Evolutionary conservation across 1,284 basidiomycete genomes (phyloP), one percentile per base, ranked within the genome.

Genomic region (Trichosporon sp.): DNA sequence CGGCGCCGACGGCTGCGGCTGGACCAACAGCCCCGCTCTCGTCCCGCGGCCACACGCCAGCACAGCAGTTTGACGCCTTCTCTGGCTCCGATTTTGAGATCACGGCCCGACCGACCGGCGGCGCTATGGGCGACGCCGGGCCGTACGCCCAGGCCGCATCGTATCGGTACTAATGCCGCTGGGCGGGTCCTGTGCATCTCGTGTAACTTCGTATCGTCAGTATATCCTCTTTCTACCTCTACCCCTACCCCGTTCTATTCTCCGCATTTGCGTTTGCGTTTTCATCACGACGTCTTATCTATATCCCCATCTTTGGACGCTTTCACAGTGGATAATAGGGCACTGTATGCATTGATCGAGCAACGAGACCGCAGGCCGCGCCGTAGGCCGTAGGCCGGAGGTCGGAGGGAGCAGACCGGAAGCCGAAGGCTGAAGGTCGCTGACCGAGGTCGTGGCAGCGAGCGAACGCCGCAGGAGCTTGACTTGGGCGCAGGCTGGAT

Each of bases 91-190:
- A 68, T 57, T 68, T 68, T 59, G 37, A 56, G 13, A 25, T 68
- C 6, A 34, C 72, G 19, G 75, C 75, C 52, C 66, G 77, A 65
- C 77, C 77, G 2, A 79, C 77, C 1, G 75, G 72, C 21, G 73
- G 71, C 19, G 33, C 46, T n/a, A 57, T 37, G 23, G 65, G 56
- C 27, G 11, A 34, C 4, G 54, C 46, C 16, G 61, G 66, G 11
- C 59, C 75, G 58, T 78, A 78, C 61, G 74, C 77, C 25, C 76
- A 78, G 68, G 77, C 77, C 4, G 74, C 77, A 13, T 68, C 72
- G 33, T 76, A 75, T 64, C 65, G 76, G 40, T 65, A 68, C 66
- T 68, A 56, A 21, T n/a, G n/a, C 13, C 14, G 58, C 21, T 52
- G 60, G 44, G 61, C 27, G 9, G 46, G 59, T 27, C 37, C 31